phyloP scores from a whole-genome alignment of 1,284 basidiomycete genomes.

The Ustilago hordei region DNA sequence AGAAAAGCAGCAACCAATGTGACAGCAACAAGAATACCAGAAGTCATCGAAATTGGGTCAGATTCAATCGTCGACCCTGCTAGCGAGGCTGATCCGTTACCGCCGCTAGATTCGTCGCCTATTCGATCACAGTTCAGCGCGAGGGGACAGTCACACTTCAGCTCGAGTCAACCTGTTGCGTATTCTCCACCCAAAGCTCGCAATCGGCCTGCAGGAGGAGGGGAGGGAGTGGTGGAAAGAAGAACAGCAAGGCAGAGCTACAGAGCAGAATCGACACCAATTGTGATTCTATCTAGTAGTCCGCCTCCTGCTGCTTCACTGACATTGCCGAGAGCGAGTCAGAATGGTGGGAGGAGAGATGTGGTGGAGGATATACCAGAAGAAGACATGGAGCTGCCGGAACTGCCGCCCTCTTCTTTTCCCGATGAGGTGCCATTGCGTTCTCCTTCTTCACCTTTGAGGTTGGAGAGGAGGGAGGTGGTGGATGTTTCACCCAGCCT shows the following conservation, averaged over 20 bases:
- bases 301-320: constrained; percentile 33
- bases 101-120: constrained; percentile 25
- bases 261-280: constrained; percentile 33
- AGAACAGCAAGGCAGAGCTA: background rate
- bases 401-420: constrained; percentile 28
- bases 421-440: constrained; percentile 25
- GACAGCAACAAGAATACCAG: constrained; percentile 3
- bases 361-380: constrained; percentile 17
- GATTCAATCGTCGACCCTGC: constrained; percentile 38
- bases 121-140: constrained; percentile 43
- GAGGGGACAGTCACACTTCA: constrained; percentile 7
- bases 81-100: constrained; percentile 18
- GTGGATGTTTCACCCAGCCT: constrained; percentile 14
- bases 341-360: background rate
- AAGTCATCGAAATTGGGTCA: constrained; percentile 45
- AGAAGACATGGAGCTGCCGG: constrained; percentile 6
- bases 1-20: constrained; percentile 7
- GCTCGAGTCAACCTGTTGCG: constrained; percentile 31
- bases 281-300: constrained; percentile 47
- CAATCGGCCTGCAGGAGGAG: background rate
- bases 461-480: background rate
- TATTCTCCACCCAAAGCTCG: constrained; percentile 17
- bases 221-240: background rate
- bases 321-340: constrained; percentile 19
- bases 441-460: constrained; percentile 23